Base-by-base conservation (phyloP, 2,329 filamentous ascomycete genomes). In the Scytalidium sp. region DNA sequence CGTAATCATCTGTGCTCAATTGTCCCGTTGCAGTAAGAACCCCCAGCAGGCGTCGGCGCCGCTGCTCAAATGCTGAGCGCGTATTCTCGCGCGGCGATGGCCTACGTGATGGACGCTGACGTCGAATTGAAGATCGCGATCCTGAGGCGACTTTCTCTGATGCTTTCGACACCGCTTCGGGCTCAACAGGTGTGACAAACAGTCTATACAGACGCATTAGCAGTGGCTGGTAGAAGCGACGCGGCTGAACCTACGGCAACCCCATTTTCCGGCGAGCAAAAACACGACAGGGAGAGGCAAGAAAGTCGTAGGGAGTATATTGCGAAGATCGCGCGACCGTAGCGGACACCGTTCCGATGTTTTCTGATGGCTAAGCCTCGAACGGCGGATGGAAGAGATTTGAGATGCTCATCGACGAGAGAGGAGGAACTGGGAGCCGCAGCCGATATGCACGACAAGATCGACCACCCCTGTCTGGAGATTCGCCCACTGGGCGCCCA, bases 121-220 rank as follows among this genome's bases (percentile, higher is more conserved):
- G 54, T 46, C 64, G 58, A 47, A 67, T 66, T 17, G 58, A 50
- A 47, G 64, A 66, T 56, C 64, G 59, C 17, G 60, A 46, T 19
- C 40, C 47, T 36, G 63, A 48, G 27, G 61, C 48, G 36, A 49
- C 49, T 46, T 66, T 64, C 45, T 66, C 64, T 42, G 56, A 45
- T 4, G 55, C 45, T 51, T 61, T 60, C n/a, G 55, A 49, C 22
- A 57, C 49, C 40, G 56, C 45, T 45, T 62, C 58, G 50, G 62
- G 60, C 52, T 60, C 59, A 29, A 56, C 45, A 39, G 63, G 64
- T 25, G 57, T 56, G 50, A 63, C 56, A 36, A 64, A 66, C 41
- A 66, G 56, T 54, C 64, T 67, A 43, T n/a, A n/a, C 45, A 45
- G 48, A 49, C 21, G 48, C 29, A 47, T 65, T 55, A 62, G 56